Conservation (phyloP, 2,329 filamentous ascomycete genomes). For the Xylariales sp. region DNA sequence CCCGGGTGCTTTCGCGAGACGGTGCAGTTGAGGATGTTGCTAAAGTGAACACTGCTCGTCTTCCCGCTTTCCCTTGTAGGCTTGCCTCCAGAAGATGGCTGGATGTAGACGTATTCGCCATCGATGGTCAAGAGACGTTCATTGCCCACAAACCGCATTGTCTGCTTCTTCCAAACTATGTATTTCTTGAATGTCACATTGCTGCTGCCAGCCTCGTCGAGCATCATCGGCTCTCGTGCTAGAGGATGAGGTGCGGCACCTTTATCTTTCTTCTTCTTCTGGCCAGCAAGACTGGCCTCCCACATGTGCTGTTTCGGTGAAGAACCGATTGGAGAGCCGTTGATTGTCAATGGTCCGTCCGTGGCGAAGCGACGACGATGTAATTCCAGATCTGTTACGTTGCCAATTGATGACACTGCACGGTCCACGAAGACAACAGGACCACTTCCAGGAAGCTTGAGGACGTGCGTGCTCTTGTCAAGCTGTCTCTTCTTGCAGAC, state of each 20-base stretch:
- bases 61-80: constrained; percentile 62
- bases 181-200: constrained; percentile 68
- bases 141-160: constrained; percentile 74
- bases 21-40: constrained; percentile 77
- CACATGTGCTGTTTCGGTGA: constrained; percentile 62
- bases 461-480: constrained; percentile 73
- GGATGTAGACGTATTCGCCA: constrained; percentile 82
- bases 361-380: constrained; percentile 71
- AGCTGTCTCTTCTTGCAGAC: constrained; percentile 74
- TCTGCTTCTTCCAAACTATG: constrained; percentile 76
- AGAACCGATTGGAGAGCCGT: constrained; percentile 63
- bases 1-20: constrained; percentile 75
- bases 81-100: constrained; percentile 66
- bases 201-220: constrained; percentile 49
- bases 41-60: constrained; percentile 78
- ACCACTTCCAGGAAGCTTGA: constrained; percentile 71
- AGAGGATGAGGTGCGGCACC: constrained; percentile 61
- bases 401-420: constrained; percentile 73
- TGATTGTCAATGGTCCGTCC: constrained; percentile 65
- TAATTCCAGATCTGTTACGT: constrained; percentile 70
- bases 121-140: constrained; percentile 76
- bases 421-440: constrained; percentile 73
- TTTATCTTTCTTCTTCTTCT: constrained; percentile 49
- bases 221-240: constrained; percentile 57
- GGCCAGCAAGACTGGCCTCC: constrained; percentile 37